phyloP scores from a whole-genome alignment of 768 basidiomycete species.

The Lyophyllum semitale region DNA sequence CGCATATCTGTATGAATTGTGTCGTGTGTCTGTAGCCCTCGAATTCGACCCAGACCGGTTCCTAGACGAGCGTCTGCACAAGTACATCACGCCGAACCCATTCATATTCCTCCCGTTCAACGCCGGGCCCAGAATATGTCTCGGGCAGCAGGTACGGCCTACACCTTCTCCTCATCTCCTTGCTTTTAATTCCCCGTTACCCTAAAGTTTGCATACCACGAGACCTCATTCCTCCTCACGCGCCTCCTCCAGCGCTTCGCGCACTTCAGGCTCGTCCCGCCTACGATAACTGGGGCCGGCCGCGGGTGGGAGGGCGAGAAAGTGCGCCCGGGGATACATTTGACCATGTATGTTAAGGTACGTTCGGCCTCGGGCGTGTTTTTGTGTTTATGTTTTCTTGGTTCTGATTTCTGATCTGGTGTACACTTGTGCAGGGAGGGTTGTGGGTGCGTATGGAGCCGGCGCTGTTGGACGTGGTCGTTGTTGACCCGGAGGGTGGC shows the following conservation, averaged over 20 bases:
- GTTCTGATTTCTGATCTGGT: too few species aligned
- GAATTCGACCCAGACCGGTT: conserved; percentile 70
- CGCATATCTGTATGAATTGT: not conserved
- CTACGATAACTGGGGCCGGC: conserved; percentile 52
- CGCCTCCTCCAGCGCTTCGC: conserved; percentile 60
- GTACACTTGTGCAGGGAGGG: too few species aligned
- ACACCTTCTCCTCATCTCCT: not conserved
- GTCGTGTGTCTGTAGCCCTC: too few species aligned
- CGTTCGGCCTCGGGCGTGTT: too few species aligned
- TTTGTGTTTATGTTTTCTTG: too few species aligned
- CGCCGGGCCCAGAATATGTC: conserved; percentile 52
- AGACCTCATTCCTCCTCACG: conserved; percentile 63
- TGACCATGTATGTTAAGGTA: conserved; percentile 56
- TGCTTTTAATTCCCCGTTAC: not conserved
- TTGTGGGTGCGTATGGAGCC: too few species aligned
- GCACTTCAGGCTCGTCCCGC: conserved; percentile 41
- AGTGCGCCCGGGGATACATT: conserved; percentile 44
- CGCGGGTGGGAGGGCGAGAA: conserved; percentile 49
- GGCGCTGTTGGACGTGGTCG: too few species aligned
- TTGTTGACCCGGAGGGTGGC: too few species aligned
- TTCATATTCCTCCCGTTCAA: conserved; percentile 62
- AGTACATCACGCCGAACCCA: conserved; percentile 57
- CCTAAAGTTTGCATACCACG: conserved; percentile 60
- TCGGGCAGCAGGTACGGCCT: conserved; percentile 45
- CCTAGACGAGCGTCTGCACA: conserved; percentile 59